These are phyloP conservation scores for Peltaster fructicola DNA, from an alignment of 2,329 filamentous ascomycete genomes.

Conservation along the genomic window DNA sequence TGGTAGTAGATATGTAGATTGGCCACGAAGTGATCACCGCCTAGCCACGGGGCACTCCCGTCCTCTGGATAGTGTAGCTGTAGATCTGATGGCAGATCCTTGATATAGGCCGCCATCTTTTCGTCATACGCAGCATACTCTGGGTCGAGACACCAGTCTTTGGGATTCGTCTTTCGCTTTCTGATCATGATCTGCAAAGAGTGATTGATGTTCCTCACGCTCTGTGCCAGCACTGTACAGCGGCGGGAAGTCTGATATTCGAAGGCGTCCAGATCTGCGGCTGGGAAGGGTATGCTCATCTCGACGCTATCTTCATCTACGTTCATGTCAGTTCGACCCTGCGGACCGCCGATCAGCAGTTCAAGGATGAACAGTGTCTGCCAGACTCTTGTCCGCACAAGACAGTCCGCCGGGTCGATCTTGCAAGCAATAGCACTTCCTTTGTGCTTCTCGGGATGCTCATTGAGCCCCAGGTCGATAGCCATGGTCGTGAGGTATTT, in stretches of 20 bases:
- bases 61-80: conserved; percentile 61
- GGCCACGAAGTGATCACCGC: conserved; percentile 65
- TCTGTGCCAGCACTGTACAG: conserved; percentile 65
- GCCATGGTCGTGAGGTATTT: conserved; percentile 87
- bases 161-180: conserved; percentile 37
- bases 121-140: conserved; percentile 66
- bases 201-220: conserved; percentile 59
- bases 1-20: conserved; percentile 85
- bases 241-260: conserved; percentile 69
- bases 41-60: conserved; percentile 62
- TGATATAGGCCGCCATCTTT: conserved; percentile 56
- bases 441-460: conserved; percentile 66
- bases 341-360: conserved; percentile 81
- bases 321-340: conserved; percentile 61
- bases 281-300: conserved; percentile 45
- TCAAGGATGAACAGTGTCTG: conserved; percentile 74
- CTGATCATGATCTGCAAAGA: conserved; percentile 58
- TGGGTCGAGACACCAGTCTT: conserved; percentile 76
- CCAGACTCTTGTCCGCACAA: conserved; percentile 76
- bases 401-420: conserved; percentile 54
- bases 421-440: conserved; percentile 49
- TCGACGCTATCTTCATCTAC: conserved; percentile 63
- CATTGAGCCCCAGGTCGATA: conserved; percentile 75
- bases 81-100: conserved; percentile 61
- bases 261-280: conserved; percentile 50